Conservation (phyloP, 2,329 filamentous ascomycete genomes). For the Orbilia ellipsospora region DNA sequence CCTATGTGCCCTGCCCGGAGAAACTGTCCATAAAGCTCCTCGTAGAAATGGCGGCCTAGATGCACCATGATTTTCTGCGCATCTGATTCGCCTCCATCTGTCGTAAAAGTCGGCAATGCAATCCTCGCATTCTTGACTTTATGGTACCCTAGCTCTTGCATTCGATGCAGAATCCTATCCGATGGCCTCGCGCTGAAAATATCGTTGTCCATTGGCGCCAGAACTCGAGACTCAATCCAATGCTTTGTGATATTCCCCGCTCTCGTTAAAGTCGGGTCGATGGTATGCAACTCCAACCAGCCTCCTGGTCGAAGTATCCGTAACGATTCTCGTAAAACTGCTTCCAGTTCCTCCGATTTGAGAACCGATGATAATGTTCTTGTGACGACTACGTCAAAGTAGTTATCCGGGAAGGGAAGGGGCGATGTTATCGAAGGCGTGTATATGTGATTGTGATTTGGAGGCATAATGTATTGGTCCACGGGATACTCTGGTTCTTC, state of each 20-base stretch:
- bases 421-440: constrained; percentile 54
- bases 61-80: constrained; percentile 56
- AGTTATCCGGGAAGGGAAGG: constrained; percentile 55
- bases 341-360: constrained; percentile 46
- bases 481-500: constrained; percentile 37
- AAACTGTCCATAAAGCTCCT: constrained; percentile 55
- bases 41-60: constrained; percentile 55
- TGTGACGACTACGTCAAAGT: constrained; percentile 55
- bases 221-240: constrained; percentile 55
- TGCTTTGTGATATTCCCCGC: constrained; percentile 54
- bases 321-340: constrained; percentile 52
- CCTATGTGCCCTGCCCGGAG: constrained; percentile 52
- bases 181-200: constrained; percentile 52
- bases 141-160: constrained; percentile 52
- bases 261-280: constrained; percentile 53
- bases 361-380: constrained; percentile 50
- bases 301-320: constrained; percentile 54
- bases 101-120: constrained; percentile 51
- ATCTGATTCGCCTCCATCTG: constrained; percentile 47
- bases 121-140: constrained; percentile 56
- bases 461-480: constrained; percentile 42
- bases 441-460: constrained; percentile 52
- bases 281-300: constrained; percentile 55
- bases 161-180: constrained; percentile 53
- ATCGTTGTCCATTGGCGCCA: constrained; percentile 54